These are phyloP conservation scores for Pseudomassariella vexata DNA, from an alignment of 2,329 filamentous ascomycete genomes.

Conservation along the genomic window DNA sequence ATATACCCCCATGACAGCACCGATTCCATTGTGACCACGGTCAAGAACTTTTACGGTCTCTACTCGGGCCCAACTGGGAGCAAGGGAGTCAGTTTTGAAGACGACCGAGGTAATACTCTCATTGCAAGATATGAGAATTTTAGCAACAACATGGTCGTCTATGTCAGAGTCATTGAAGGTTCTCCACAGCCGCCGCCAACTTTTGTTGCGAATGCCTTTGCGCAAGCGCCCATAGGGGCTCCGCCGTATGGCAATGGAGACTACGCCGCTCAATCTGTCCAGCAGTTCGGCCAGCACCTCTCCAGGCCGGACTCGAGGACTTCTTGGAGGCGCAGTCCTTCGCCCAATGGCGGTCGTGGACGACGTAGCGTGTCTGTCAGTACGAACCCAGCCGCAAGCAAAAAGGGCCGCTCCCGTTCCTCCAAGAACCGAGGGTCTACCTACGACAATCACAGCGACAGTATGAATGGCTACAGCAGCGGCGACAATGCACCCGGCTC, in stretches of 20 bases:
- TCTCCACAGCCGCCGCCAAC: slow-evolving; percentile 35
- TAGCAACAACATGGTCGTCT: slow-evolving; percentile 83
- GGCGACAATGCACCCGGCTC: slow-evolving; percentile 77
- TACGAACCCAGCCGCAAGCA: slow-evolving; percentile 41
- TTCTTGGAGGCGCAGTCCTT: slow-evolving; percentile 72
- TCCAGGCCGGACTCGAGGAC: slow-evolving; percentile 65
- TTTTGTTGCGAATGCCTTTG: slow-evolving; percentile 47
- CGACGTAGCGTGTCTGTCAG: slow-evolving; percentile 71
- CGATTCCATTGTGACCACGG: slow-evolving; percentile 94
- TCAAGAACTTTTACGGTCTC: slow-evolving; percentile 98
- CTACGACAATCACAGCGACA: slow-evolving; percentile 60
- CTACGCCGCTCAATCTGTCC: slow-evolving; percentile 36
- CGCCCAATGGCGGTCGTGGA: slow-evolving; percentile 62
- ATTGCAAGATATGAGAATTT: slow-evolving; percentile 98
- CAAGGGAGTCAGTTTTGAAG: slow-evolving; percentile 91
- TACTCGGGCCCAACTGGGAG: slow-evolving; percentile 68
- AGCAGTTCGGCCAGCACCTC: slow-evolving; percentile 53
- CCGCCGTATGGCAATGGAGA: slow-evolving; percentile 52
- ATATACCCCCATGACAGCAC: slow-evolving; percentile 96
- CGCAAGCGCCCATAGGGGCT: slow-evolving; percentile 44
- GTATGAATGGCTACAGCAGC: slow-evolving; percentile 73
- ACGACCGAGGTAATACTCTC: slow-evolving; percentile 79
- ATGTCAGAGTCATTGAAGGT: slow-evolving; percentile 76
- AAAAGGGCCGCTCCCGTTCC: slow-evolving; percentile 65
- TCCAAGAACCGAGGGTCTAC: slow-evolving; percentile 60